Evolutionary conservation across 1,284 basidiomycete species (phyloP).

Genomic region (Singerocomus rubriflavus): DNA sequence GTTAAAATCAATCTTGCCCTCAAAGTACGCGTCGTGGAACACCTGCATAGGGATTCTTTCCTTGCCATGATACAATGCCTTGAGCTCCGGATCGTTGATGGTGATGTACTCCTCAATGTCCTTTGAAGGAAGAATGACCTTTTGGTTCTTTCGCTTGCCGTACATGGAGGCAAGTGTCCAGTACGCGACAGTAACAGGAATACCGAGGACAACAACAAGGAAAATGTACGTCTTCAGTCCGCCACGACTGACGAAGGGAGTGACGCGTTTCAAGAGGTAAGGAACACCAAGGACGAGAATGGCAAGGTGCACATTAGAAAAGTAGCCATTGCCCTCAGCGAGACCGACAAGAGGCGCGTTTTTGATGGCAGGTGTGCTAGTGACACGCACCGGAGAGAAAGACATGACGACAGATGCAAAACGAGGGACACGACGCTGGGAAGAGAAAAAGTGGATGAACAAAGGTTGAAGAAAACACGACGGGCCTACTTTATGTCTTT

Average conservation of each 20-base stretch:
- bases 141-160: constrained; percentile 83
- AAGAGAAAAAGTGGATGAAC: constrained; percentile 21
- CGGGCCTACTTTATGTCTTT: constrained; percentile 1
- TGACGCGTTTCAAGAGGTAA: constrained; percentile 74
- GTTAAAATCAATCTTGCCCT: constrained; percentile 94
- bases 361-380: constrained; percentile 66
- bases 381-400: constrained; percentile 51
- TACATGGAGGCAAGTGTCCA: constrained; percentile 88
- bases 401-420: constrained; percentile 36
- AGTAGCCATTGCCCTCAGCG: constrained; percentile 83
- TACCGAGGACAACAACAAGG: constrained; percentile 69
- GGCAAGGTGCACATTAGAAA: constrained; percentile 81
- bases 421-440: constrained; percentile 10
- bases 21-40: constrained; percentile 98
- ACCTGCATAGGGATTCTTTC: constrained; percentile 98
- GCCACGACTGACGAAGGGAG: constrained; percentile 75
- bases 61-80: constrained; percentile 72
- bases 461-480: constrained; percentile 6
- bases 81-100: constrained; percentile 83
- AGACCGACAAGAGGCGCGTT: constrained; percentile 83
- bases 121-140: constrained; percentile 83
- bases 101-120: constrained; percentile 89
- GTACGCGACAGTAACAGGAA: constrained; percentile 83
- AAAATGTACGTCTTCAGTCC: constrained; percentile 85
- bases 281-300: constrained; percentile 75